Base-by-base conservation (phyloP, 2,329 filamentous ascomycete genomes). In the Apiospora malaysiana region DNA sequence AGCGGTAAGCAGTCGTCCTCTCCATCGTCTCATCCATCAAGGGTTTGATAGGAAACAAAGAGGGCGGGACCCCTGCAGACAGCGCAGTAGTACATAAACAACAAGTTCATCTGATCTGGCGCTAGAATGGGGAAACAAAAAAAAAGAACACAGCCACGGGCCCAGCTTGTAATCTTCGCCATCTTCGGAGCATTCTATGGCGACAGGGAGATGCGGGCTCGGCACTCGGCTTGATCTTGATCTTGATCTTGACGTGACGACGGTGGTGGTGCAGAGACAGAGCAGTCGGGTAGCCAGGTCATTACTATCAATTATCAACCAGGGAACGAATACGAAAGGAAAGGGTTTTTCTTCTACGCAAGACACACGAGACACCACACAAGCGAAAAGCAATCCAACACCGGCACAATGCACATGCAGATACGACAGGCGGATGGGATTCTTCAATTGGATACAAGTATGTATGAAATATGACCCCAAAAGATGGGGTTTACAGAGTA, bases 391-490 rank as follows among this genome's bases (percentile, higher is more conserved):
- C 32, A 6, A 32, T 6, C 3, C 32, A 32, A 32, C 6, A 6
- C 3, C 3, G 3, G 32, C 32, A 10, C 23, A 27, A 27, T 27
- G 23, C 23, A 47, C 46, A 42, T 42, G 40, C 40, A 42, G 12
- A 42, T 2, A 9, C 5, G 46, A 25, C n/a, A 23, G 40, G 12
- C 40, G 12, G 40, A 49, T 49, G 47, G 47, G n/a, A 25, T 49
- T 49, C 47, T 49, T 12, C 47, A 49, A 49, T 49, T 49, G n/a
- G n/a, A 49, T n/a, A n/a, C n/a, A n/a, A n/a, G n/a, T n/a, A n/a
- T n/a, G n/a, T n/a, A n/a, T n/a, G n/a, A n/a, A n/a, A n/a, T 49
- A n/a, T 10, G n/a, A 25, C 23, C 12, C 47, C 9, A 12, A 49
- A 49, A 25, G 47, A 49, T 49, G 47, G 49, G 49, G 32, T 59